Base-by-base conservation (phyloP, 768 basidiomycete species). In the Podaxis rugospora region DNA sequence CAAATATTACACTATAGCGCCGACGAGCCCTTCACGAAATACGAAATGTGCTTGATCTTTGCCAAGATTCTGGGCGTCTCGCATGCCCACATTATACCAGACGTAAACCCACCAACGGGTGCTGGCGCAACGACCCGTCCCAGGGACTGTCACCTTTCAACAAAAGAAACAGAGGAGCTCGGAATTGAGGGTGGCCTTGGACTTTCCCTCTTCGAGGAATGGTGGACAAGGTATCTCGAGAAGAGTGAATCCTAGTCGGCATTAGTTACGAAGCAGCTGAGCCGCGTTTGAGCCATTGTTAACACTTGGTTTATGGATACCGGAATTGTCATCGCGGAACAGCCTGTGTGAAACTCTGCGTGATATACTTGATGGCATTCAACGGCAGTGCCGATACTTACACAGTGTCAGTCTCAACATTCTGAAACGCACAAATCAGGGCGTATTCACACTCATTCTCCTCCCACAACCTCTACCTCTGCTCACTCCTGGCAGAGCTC, bases 21-120 rank as follows among this genome's bases (percentile, higher is more conserved):
- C 2, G 81, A 84, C 16, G 89, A 92, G 67, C 85, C 90, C 1
- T 86, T 89, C 70, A 97, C 95, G 7, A 98, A 98, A 76, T 97
- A 95, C 74, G 90, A 90, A 66, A 97, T 98, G 65, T 93, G 92
- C 69, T 76, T 91, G 28, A 77, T 90, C 39, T 91, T 94, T 65
- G 84, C 89, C 7, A 80, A 79, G 61, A 80, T 92, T 54, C 83
- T 96, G 35, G 75, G 79, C 4, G 74, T 93, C 0, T 82, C 91
- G 10, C 89, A 92, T 67, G 70, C 65, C 1, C 93, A 98, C 69
- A 87, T 96, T 67, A 77, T 85, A 28, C 83, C 92, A 0, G 89
- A 94, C 52, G 79, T 82, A 1, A 81, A 89, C 16, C 78, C 86
- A 7, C 90, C 91, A 0, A 81, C 78, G 10, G 85, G 83, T 27